Base-by-base conservation (phyloP, 305 asterid genomes). In the Striga hermonthica region DNA sequence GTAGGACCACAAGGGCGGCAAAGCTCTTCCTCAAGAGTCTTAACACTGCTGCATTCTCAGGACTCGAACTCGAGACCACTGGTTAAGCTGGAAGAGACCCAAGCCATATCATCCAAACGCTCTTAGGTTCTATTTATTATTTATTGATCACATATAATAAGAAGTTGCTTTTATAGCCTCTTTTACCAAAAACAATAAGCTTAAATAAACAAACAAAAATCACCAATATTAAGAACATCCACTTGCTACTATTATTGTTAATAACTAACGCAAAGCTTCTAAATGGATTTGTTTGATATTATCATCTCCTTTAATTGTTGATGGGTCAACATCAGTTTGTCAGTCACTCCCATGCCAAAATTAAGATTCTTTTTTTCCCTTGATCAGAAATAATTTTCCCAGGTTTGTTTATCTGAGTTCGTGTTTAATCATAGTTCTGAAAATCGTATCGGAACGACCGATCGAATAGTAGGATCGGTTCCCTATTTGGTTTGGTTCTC, bases 261-360 rank as follows among this genome's bases (percentile, higher is more conserved):
- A 7, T 53, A 54, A 77, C 67, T 70, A 74, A 78, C 62, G 64
- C 60, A 72, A 73, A 66, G 7, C 40, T 70, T 80, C 78, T 82
- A 72, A 77, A 79, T 86, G 84, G 79, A 77, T 82, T 83, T 83
- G 83, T 81, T 88, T 88, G 95, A 83, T 79, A 73, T 86, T 84
- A 87, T 85, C 88, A 87, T 85, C 90, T 77, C 75, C 57, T 87
- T 84, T 22, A 22, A 22, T 22, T 83, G 90, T 86, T 90, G 86
- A 83, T 73, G 72, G 83, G 87, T 88, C 95, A 81, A 80, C 91
- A 84, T 90, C 97, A 81, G 69, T 72, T 75, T 50, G 9, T 81
- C 54, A 76, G 85, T 88, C 95, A 86, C 83, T 72, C 70, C 82
- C 80, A 80, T 79, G 77, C 85, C 86, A 73, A 73, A 22, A 72